These are phyloP conservation scores for Thermoascus crustaceus DNA, from an alignment of 2,329 filamentous ascomycete genomes.

Conservation along the genomic window DNA sequence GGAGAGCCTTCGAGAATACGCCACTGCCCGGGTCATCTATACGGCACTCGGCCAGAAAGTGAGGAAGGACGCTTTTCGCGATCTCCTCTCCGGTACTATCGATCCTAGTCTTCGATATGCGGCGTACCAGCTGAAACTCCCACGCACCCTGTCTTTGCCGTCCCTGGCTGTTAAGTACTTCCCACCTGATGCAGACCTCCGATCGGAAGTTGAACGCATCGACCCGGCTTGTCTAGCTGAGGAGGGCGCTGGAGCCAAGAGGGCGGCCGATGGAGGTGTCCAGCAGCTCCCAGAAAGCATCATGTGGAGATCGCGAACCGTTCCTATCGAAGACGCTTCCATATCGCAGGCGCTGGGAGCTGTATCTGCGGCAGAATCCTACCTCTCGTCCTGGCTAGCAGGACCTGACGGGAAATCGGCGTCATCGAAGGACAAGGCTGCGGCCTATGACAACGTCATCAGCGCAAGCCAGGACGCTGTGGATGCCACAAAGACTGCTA, in stretches of 20 bases:
- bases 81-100: conserved; percentile 74
- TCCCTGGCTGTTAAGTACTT: conserved; percentile 74
- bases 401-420: conserved; percentile 31
- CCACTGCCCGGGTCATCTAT: conserved; percentile 75
- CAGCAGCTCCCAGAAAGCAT: conserved; percentile 62
- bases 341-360: conserved; percentile 77
- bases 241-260: conserved; percentile 43
- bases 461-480: conserved; percentile 87
- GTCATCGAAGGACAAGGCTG: conserved; percentile 57
- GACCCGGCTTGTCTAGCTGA: conserved; percentile 61
- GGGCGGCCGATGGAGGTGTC: conserved; percentile 32
- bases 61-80: conserved; percentile 73
- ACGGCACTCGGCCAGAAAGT: conserved; percentile 56
- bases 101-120: conserved; percentile 93
- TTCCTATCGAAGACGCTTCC: conserved; percentile 84
- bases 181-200: conserved; percentile 53
- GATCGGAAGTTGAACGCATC: conserved; percentile 60
- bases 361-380: conserved; percentile 50
- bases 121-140: conserved; percentile 82
- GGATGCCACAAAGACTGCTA: conserved; percentile 85
- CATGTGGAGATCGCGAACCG: conserved; percentile 75
- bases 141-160: conserved; percentile 73
- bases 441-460: conserved; percentile 84
- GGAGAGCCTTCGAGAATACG: conserved; percentile 64
- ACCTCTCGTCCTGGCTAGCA: conserved; percentile 42